These are phyloP conservation scores for Lodderomyces orthopsilosis DNA, from an alignment of 1,139 yeast genomes.

Conservation along the genomic window DNA sequence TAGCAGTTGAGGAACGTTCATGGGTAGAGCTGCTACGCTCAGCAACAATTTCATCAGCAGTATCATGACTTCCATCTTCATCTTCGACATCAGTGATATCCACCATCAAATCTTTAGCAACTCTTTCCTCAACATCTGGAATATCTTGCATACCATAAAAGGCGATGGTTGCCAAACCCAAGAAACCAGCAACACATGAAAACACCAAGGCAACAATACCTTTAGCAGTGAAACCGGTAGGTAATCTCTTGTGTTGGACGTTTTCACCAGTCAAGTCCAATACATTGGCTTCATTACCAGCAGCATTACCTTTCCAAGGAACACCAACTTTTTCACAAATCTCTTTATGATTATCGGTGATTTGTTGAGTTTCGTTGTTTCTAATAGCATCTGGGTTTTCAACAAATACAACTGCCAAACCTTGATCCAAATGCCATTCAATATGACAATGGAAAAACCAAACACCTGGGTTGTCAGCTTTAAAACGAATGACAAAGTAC, in stretches of 20 bases:
- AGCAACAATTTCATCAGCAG: conserved; percentile 9
- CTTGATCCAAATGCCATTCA: conserved; percentile 92
- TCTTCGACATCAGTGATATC: conserved; percentile 42
- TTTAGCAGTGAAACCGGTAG: conserved; percentile 64
- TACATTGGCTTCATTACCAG: conserved; percentile 53
- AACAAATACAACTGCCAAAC: conserved; percentile 67
- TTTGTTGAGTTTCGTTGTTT: conserved; percentile 28
- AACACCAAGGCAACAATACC: conserved; percentile 63
- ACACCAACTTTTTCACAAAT: conserved; percentile 47
- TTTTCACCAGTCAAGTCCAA: conserved; percentile 57
- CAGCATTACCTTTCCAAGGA: conserved; percentile 62
- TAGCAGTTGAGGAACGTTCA: conserved; percentile 2
- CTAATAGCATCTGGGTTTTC: conserved; percentile 69
- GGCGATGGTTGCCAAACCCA: conserved; percentile 55
- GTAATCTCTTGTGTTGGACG: conserved; percentile 57
- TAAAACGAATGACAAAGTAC: conserved; percentile 62
- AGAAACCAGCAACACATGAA: conserved; percentile 54
- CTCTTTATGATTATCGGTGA: conserved; percentile 45
- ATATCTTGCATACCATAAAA: conserved; percentile 67
- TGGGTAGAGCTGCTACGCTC: conserved; percentile 6
- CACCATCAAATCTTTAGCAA: conserved; percentile 57
- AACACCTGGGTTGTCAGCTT: conserved; percentile 83
- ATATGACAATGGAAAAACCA: conserved; percentile 95
- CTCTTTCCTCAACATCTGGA: conserved; percentile 55
- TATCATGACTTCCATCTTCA: conserved; percentile 11